Evolutionary conservation across 2,329 filamentous ascomycete species (phyloP).

Genomic region (Colletotrichum falcatum): DNA sequence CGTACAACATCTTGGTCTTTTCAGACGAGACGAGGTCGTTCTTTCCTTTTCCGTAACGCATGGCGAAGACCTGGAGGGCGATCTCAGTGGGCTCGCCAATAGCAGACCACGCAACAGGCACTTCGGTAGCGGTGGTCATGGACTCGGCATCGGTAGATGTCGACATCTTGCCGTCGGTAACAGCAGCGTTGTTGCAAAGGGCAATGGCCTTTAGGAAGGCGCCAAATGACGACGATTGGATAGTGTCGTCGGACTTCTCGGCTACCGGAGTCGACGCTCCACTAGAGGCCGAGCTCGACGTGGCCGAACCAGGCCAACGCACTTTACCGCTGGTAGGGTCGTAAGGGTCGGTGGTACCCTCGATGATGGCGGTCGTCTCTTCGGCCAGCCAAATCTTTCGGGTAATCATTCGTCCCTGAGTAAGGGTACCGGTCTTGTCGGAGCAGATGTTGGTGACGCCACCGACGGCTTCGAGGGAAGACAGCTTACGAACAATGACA

Average conservation of each 20-base stretch:
- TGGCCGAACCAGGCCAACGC: slow-evolving; percentile 55
- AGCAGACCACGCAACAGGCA: slow-evolving; percentile 63
- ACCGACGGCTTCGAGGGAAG: slow-evolving; percentile 74
- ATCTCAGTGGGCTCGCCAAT: slow-evolving; percentile 79
- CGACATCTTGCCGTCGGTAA: slow-evolving; percentile 57
- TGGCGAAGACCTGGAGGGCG: slow-evolving; percentile 78
- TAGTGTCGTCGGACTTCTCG: slow-evolving; percentile 46
- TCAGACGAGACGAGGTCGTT: slow-evolving; percentile 48
- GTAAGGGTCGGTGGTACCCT: slow-evolving; percentile 68
- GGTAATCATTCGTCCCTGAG: slow-evolving; percentile 75
- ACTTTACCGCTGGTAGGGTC: slow-evolving; percentile 70
- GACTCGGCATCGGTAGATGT: slow-evolving; percentile 59
- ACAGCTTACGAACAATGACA: slow-evolving; percentile 74
- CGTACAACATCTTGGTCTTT: slow-evolving; percentile 65
- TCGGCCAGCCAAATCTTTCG: slow-evolving; percentile 71
- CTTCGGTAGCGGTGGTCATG: slow-evolving; percentile 57
- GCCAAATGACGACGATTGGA: slow-evolving; percentile 51
- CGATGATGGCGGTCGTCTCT: slow-evolving; percentile 64
- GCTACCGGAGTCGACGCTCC: slow-evolving; percentile 42
- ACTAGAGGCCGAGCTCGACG: slow-evolving; percentile 49
- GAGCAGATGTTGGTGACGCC: slow-evolving; percentile 79
- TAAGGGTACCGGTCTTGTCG: slow-evolving; percentile 77
- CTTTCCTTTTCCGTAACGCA: slow-evolving; percentile 71
- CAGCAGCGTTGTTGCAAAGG: slow-evolving; percentile 70
- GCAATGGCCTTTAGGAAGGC: slow-evolving; percentile 67